phyloP scores from a whole-genome alignment of 768 basidiomycete genomes.

The Suillus placidus region DNA sequence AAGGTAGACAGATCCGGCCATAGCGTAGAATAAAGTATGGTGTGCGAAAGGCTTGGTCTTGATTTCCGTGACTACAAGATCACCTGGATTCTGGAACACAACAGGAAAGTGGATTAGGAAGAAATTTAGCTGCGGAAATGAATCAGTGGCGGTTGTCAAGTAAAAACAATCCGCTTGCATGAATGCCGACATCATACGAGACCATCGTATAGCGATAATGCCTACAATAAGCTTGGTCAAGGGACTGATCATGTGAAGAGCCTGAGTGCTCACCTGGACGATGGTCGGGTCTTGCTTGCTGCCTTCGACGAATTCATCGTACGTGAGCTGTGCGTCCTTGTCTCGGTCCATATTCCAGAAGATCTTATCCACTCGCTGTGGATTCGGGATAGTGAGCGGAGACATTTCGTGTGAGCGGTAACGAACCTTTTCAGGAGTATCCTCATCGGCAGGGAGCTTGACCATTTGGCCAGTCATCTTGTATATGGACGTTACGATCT shows the following conservation, averaged over 20 bases:
- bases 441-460: constrained; percentile 95
- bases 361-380: constrained; percentile 96
- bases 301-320: constrained; percentile 97
- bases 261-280: constrained; percentile 71
- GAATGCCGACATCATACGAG: constrained; percentile 49
- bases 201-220: constrained; percentile 93
- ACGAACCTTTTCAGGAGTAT: constrained; percentile 96
- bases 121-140: constrained; percentile 29
- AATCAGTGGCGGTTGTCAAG: constrained; percentile 1
- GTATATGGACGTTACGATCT: constrained; percentile 97
- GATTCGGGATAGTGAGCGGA: constrained; percentile 11
- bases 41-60: constrained; percentile 13
- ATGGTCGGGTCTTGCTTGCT: constrained; percentile 99
- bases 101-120: constrained; percentile 26
- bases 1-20: constrained; percentile 27
- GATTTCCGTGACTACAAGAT: constrained; percentile 3
- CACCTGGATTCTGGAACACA: constrained; percentile 2
- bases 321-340: constrained; percentile 91
- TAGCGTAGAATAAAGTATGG: constrained; percentile 17
- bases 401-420: constrained; percentile 16
- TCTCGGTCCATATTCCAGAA: constrained; percentile 97
- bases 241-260: constrained; percentile 13
- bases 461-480: constrained; percentile 99
- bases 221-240: constrained; percentile 48
- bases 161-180: background rate